These are phyloP conservation scores for Cladochytrium replicatum DNA, from an alignment of 192 early-diverging fungal species.

Conservation along the genomic window DNA sequence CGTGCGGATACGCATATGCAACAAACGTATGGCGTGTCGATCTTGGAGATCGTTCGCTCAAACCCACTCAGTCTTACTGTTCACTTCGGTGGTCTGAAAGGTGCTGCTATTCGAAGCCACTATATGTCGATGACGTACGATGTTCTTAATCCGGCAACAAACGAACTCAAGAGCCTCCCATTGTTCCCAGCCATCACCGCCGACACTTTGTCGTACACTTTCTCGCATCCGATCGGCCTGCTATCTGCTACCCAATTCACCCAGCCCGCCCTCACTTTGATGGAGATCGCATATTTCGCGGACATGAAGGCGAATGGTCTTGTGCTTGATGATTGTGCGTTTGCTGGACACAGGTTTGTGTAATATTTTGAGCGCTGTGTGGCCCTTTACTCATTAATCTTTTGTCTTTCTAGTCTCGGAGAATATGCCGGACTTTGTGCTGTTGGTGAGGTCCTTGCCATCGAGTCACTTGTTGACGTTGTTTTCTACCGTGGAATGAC, in stretches of 20 bases:
- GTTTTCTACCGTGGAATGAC: constrained; percentile 96
- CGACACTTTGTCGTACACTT: constrained; percentile 64
- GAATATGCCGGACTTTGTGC: constrained; percentile 88
- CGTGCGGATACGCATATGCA: constrained; percentile 80
- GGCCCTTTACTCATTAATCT: constrained; percentile 12
- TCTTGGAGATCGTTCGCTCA: constrained; percentile 77
- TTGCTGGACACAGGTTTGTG: constrained; percentile 75
- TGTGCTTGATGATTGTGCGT: constrained; percentile 70
- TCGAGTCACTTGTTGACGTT: constrained; percentile 80
- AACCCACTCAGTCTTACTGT: constrained; percentile 79
- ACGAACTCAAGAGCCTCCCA: constrained; percentile 64
- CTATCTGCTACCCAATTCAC: constrained; percentile 93
- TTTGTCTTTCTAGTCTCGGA: constrained; percentile 47
- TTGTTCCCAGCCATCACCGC: constrained; percentile 82
- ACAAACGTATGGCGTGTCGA: constrained; percentile 77
- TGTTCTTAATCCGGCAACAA: constrained; percentile 55
- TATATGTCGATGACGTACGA: constrained; percentile 92
- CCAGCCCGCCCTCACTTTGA: constrained; percentile 79
- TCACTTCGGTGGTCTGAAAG: constrained; percentile 80
- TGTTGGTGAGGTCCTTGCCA: constrained; percentile 75
- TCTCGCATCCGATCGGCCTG: constrained; percentile 71
- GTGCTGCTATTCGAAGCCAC: constrained; percentile 66
- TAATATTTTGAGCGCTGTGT: constrained; percentile 1
- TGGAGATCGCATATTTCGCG: constrained; percentile 83
- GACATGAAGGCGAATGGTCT: constrained; percentile 84